Base-by-base conservation (phyloP, 805 yeast species). In the Metschnikowia drakensbergensis region DNA sequence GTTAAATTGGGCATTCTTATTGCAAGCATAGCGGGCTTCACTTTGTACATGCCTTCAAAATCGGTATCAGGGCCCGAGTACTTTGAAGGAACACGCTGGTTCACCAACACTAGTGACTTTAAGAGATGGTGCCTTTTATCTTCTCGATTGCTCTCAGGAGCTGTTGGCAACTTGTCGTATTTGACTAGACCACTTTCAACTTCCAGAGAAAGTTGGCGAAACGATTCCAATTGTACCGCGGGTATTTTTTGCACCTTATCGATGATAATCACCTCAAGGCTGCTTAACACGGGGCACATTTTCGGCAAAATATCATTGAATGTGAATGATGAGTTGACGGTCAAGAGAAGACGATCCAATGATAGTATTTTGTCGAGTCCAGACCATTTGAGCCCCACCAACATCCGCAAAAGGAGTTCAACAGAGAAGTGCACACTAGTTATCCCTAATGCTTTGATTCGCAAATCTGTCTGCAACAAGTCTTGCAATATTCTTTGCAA, bases 321-420 rank as follows among this genome's bases (percentile, higher is more conserved):
- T 13, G 28, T 38, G 10, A 47, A 28, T 4, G 64, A 54, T 6
- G 71, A 58, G 37, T 64, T 61, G 3, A 65, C 43, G 2, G 67
- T 69, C 23, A 70, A n/a, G 3, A 33, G 3, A 17, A 42, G 32
- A 13, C 37, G 29, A 9, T 42, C 30, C 33, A 42, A 34, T 17
- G 11, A 9, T n/a, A 13, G 30, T 13, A 42, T 1, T 48, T 42
- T 6, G 47, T 45, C 46, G 68, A 60, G 32, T 59, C 61, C 37
- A 51, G 54, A 30, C 70, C 74, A 69, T 13, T 52, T 57, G 34
- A 41, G 45, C 45, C 64, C 65, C 29, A 60, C 58, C 25, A 71
- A 48, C 41, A 50, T 58, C 13, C 55, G 50, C 11, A 65, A 33
- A 5, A 72, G 37, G 0, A 62, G 45, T 43, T 66, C 66, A 44